These are phyloP conservation scores for Delphinella strobiligena DNA, from an alignment of 2,329 filamentous ascomycete species.

Conservation along the genomic window DNA sequence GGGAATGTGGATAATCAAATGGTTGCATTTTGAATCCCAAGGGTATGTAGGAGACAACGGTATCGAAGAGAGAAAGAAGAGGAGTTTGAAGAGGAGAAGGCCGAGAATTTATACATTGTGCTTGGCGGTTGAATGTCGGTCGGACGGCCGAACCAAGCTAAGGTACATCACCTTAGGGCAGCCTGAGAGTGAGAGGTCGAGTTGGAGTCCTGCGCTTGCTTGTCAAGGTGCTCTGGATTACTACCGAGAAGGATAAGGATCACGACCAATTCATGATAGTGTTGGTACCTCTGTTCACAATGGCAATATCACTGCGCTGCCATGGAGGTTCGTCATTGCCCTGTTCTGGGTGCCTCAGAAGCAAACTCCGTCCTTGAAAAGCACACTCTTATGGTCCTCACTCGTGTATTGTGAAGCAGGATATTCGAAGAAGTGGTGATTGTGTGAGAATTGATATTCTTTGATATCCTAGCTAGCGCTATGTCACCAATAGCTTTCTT, in stretches of 20 bases:
- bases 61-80: slow-evolving; percentile 3
- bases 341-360: too few species aligned
- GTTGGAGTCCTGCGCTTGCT: not conserved
- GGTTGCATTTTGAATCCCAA: not conserved
- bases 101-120: not conserved
- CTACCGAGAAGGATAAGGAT: not conserved
- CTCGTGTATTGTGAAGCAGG: too few species aligned
- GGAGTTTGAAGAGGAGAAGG: not conserved
- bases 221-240: not conserved
- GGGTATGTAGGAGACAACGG: slow-evolving; percentile 6
- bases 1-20: slow-evolving; percentile 3
- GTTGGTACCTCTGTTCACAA: too few species aligned
- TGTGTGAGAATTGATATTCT: too few species aligned
- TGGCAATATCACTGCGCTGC: too few species aligned
- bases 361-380: too few species aligned
- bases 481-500: too few species aligned
- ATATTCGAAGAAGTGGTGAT: too few species aligned
- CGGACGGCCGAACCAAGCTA: not conserved
- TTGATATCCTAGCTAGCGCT: too few species aligned
- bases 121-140: not conserved
- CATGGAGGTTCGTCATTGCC: too few species aligned
- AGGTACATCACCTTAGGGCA: not conserved
- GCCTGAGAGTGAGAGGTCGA: not conserved
- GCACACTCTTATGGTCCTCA: too few species aligned
- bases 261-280: too few species aligned